A percentile compares a stretch with the other conserved stretches of the same genome.
Conservation (phyloP, 2,329 filamentous ascomycete species). For the Huntiella bhutanensis region DNA sequence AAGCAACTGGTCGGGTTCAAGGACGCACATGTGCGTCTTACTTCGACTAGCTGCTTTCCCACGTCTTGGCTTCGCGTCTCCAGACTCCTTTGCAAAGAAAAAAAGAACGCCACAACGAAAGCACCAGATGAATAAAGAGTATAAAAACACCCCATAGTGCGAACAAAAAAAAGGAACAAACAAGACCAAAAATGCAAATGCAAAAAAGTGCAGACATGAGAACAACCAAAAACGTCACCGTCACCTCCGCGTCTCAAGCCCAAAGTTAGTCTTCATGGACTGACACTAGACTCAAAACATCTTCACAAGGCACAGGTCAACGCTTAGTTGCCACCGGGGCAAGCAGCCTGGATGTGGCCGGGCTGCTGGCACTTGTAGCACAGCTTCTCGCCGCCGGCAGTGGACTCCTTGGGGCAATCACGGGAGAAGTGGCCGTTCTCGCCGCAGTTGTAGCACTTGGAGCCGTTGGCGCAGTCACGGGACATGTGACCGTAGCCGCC, state of each 20-base stretch:
- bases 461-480: constrained; percentile 94
- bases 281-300: background rate
- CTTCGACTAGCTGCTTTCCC: too few relatives aligned
- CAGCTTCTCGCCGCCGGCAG: constrained; percentile 66
- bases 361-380: constrained; percentile 87
- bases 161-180: background rate
- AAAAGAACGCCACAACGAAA: background rate
- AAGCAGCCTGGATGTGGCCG: constrained; percentile 84
- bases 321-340: constrained; percentile 53
- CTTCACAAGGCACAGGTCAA: constrained; percentile 1
- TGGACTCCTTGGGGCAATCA: constrained; percentile 86
- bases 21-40: too few relatives aligned
- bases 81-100: background rate
- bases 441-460: constrained; percentile 98
- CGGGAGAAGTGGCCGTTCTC: constrained; percentile 89
- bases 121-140: background rate
- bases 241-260: background rate
- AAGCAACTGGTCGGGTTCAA: too few relatives aligned
- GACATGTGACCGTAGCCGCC: constrained; percentile 95
- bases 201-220: constrained; percentile 2
- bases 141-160: background rate
- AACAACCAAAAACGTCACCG: constrained; percentile 2
- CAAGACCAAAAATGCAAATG: constrained; percentile 5
- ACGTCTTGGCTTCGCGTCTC: background rate
- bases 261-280: background rate